phyloP scores from a whole-genome alignment of 2,329 filamentous ascomycete species.

The Aspergillus quadricinctus region DNA sequence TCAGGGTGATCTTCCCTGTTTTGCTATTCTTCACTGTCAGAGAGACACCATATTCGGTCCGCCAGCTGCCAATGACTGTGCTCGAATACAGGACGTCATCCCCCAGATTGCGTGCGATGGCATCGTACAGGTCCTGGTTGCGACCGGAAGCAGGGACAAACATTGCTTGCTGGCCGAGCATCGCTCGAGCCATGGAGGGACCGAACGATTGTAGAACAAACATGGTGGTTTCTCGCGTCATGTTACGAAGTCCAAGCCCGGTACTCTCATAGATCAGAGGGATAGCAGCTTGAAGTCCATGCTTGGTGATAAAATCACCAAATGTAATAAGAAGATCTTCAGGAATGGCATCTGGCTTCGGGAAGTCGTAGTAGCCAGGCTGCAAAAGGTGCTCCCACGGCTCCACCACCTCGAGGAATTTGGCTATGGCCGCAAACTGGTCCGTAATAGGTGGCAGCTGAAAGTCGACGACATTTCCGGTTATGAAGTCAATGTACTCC shows the following conservation, averaged over 20 bases:
- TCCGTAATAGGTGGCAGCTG: background rate
- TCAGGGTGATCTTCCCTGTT: slow-evolving; percentile 23
- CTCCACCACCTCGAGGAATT: slow-evolving; percentile 15
- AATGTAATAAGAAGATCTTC: slow-evolving; percentile 19
- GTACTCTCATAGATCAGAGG: slow-evolving; percentile 13
- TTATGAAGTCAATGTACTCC: slow-evolving; percentile 16
- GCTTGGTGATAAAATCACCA: slow-evolving; percentile 18
- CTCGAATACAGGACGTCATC: slow-evolving; percentile 38
- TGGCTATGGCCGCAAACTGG: slow-evolving; percentile 13
- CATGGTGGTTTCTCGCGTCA: slow-evolving; percentile 10
- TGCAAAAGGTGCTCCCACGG: slow-evolving; percentile 14
- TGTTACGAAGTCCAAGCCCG: slow-evolving; percentile 13
- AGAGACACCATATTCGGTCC: slow-evolving; percentile 25
- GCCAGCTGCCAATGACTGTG: slow-evolving; percentile 24
- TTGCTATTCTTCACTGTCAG: slow-evolving; percentile 26
- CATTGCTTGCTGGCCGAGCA: slow-evolving; percentile 28
- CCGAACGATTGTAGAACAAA: slow-evolving; percentile 13
- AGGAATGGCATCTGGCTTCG: slow-evolving; percentile 13
- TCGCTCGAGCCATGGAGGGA: slow-evolving; percentile 20
- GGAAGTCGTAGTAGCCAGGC: slow-evolving; percentile 16
- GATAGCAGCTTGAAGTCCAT: slow-evolving; percentile 15
- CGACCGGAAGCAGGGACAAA: slow-evolving; percentile 29
- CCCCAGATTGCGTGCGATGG: slow-evolving; percentile 34
- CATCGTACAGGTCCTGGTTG: slow-evolving; percentile 41
- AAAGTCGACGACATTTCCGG: slow-evolving; percentile 9